A percentile compares a stretch with the other conserved stretches of the same genome.
Evolutionary conservation across 2,329 filamentous ascomycete genomes (phyloP).

Genomic region (Ophidiomyces ophidiicola): DNA sequence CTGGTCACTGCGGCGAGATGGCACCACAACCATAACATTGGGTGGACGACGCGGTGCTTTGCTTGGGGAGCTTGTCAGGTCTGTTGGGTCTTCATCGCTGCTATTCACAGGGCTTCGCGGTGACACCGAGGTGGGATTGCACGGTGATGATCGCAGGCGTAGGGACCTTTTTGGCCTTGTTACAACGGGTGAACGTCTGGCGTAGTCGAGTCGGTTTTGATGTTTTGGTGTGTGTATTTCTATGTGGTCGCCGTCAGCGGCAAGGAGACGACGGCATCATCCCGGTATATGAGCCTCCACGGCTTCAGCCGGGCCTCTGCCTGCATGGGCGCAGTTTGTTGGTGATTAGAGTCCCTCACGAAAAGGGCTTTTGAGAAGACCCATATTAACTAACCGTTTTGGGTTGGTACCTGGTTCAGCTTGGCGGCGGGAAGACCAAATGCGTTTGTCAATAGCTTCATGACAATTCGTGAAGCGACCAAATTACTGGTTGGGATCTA

Average conservation of each 20-base stretch:
- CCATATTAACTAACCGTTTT: too few relatives aligned
- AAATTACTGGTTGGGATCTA: too few relatives aligned
- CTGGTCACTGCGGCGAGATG: constrained; percentile 5
- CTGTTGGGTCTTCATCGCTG: constrained; percentile 5
- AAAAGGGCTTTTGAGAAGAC: too few relatives aligned
- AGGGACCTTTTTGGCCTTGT: constrained; percentile 9
- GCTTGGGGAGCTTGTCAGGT: constrained; percentile 10
- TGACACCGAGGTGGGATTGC: constrained; percentile 1
- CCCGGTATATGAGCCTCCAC: constrained; percentile 20
- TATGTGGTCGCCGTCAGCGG: constrained; percentile 7
- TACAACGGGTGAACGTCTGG: constrained; percentile 9
- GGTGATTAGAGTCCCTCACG: too few relatives aligned
- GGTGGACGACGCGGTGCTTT: constrained; percentile 10
- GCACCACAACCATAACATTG: constrained; percentile 12
- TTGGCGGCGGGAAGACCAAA: too few relatives aligned
- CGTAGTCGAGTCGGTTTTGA: not conserved
- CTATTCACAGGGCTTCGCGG: constrained; percentile 1
- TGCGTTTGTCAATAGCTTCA: too few relatives aligned
- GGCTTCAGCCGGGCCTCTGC: constrained; percentile 14
- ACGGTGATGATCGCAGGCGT: not conserved
- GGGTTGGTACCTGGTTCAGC: too few relatives aligned
- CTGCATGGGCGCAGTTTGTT: constrained; percentile 16
- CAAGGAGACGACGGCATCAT: constrained; percentile 6
- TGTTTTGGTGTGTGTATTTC: constrained; percentile 8
- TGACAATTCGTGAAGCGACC: too few relatives aligned